Percentiles rank a stretch among this genome's conserved stretches.
Conservation (phyloP, 441 rosid species). For the Manihot esculenta region DNA sequence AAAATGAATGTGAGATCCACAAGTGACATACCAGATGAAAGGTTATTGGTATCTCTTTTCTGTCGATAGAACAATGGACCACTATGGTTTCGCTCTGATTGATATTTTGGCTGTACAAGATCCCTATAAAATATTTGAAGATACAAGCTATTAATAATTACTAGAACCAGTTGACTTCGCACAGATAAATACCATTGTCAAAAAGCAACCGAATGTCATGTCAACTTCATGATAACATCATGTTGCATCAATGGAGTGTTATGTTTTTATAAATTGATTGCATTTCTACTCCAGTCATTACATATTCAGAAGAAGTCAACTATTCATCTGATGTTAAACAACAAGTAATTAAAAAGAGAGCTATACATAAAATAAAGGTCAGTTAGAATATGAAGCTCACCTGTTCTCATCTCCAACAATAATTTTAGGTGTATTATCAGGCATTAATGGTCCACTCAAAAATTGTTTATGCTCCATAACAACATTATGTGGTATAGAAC, state of each 20-base stretch:
- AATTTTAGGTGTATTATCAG: slow-evolving; percentile 61
- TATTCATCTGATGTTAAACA: neutral
- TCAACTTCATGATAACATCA: slow-evolving; percentile 4
- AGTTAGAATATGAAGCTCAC: slow-evolving; percentile 40
- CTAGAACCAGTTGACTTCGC: neutral
- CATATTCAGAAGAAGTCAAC: neutral
- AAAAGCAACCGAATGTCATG: neutral
- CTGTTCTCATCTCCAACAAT: slow-evolving; percentile 55
- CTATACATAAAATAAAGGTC: neutral
- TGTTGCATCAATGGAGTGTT: neutral
- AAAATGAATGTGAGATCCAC: slow-evolving; percentile 6
- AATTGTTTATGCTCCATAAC: slow-evolving; percentile 48
- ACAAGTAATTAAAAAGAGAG: neutral
- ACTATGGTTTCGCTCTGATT: slow-evolving; percentile 70
- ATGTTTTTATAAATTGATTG: neutral
- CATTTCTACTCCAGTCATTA: neutral
- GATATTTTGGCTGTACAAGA: slow-evolving; percentile 57
- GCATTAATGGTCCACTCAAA: slow-evolving; percentile 68
- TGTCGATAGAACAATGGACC: slow-evolving; percentile 65
- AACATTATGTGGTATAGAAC: slow-evolving; percentile 42
- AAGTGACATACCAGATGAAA: slow-evolving; percentile 45
- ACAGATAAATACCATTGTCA: slow-evolving; percentile 1
- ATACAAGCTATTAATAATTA: slow-evolving; percentile 19
- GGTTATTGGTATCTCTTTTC: slow-evolving; percentile 65
- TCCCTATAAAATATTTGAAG: slow-evolving; percentile 51